These are phyloP conservation scores for Leavenworthia alabamica DNA, from an alignment of 345 rosid genomes.

Conservation along the genomic window DNA sequence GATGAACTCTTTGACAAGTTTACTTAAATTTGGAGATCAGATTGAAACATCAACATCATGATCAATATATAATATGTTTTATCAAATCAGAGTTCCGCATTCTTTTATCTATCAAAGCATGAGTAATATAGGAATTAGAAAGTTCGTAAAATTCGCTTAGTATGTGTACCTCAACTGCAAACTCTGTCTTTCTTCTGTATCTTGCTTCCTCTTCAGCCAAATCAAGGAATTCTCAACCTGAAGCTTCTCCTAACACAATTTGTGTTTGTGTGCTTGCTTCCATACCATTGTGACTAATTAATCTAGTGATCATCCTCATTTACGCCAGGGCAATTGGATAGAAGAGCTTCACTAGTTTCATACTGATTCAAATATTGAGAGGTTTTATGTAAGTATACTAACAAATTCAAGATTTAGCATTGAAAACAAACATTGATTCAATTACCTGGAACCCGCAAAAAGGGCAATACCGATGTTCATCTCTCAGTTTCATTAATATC, in stretches of 20 bases:
- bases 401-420: neutral
- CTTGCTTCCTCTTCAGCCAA: conserved; percentile 10
- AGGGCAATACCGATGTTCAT: conserved; percentile 64
- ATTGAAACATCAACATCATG: neutral
- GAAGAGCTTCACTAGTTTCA: conserved; percentile 68
- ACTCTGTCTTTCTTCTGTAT: neutral
- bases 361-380: conserved; percentile 42
- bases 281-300: neutral
- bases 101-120: conserved; percentile 16
- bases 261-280: neutral
- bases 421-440: neutral
- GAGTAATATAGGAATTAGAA: conserved; percentile 2
- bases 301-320: conserved; percentile 70
- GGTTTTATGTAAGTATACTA: conserved; percentile 1
- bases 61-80: neutral
- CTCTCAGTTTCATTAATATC: conserved; percentile 64
- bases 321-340: conserved; percentile 69
- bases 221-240: neutral
- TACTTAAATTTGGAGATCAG: neutral
- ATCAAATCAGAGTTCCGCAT: conserved; percentile 18
- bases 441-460: conserved; percentile 80
- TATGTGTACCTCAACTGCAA: conserved; percentile 9
- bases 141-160: neutral
- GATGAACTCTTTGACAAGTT: neutral
- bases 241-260: conserved; percentile 3